A percentile compares a stretch with the other conserved stretches of the same genome.
These are phyloP conservation scores for Yamadazyma diospyri DNA, from an alignment of 1,139 yeast species.

Conservation along the genomic window DNA sequence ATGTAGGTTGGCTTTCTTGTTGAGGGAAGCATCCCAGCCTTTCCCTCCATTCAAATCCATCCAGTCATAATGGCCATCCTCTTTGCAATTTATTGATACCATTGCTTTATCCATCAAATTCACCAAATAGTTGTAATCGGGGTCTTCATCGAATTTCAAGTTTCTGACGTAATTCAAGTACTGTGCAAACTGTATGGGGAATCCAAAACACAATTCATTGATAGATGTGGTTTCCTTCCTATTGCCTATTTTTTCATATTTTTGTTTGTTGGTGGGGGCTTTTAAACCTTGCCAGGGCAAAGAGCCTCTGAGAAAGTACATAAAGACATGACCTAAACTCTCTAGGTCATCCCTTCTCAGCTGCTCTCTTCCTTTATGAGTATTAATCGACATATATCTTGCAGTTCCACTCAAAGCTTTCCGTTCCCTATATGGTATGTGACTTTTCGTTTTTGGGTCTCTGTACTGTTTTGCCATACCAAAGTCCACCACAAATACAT, in stretches of 20 bases:
- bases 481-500: constrained; percentile 46
- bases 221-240: constrained; percentile 72
- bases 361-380: constrained; percentile 64
- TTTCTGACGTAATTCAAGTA: constrained; percentile 69
- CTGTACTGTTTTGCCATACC: constrained; percentile 71
- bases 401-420: constrained; percentile 66
- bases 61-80: constrained; percentile 79
- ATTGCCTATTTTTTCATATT: constrained; percentile 79
- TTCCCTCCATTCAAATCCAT: constrained; percentile 77
- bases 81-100: constrained; percentile 25
- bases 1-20: constrained; percentile 76
- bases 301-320: constrained; percentile 60
- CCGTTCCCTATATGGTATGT: constrained; percentile 61
- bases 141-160: constrained; percentile 72
- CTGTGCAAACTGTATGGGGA: constrained; percentile 76
- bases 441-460: constrained; percentile 56
- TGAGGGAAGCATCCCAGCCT: constrained; percentile 79
- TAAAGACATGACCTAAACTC: constrained; percentile 61
- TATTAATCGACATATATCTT: constrained; percentile 62
- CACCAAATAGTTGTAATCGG: constrained; percentile 58
- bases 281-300: constrained; percentile 58
- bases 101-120: constrained; percentile 44
- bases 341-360: constrained; percentile 63
- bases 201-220: constrained; percentile 62
- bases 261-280: constrained; percentile 79